Evolutionary conservation across 164 flowering plant species (phyloP), one percentile per base, ranked within the genome.

Genomic region (Aristolochia fimbriata): DNA sequence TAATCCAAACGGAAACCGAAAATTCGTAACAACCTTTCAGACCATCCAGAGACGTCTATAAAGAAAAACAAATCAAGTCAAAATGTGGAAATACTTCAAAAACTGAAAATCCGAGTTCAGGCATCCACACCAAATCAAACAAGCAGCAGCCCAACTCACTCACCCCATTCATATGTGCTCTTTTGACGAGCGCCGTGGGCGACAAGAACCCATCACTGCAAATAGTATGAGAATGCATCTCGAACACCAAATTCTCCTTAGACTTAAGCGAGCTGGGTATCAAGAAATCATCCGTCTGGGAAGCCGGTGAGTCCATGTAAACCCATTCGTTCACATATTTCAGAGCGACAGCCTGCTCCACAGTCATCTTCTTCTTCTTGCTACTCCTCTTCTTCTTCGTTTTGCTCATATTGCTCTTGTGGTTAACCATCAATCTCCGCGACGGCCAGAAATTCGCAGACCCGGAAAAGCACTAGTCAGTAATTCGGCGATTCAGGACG

Each of bases 201-300:
- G 97, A 78, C 72, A 88, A 73, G 65, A 74, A 87, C 55, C 99
- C 99, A 81, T 93, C 99, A 70, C 97, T 93, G 70, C 74, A 78
- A 53, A 62, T 83, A 7, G 97, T 73, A 75, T 93, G 99, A 15
- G 84, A 86, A 62, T 93, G 99, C 79, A 90, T 74, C 62, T 93
- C 99, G 62, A 93, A 90, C 37, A 86, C 77, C 58, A 88, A 45
- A 58, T 77, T 82, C 19, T 81, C 81, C 1, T 64, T 64, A 21
- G 61, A 59, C 55, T 55, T 63, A 2, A 15, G 41, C 19, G 68
- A 58, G 33, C 33, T 63, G 52, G 61, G 75, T 23, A 82, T 78
- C 46, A 71, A 79, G 68, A 83, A 82, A 65, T 75, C 91, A 65
- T 76, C 80, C 31, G 70, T 76, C 33, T 61, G 9, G 2, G 74